A percentile compares a stretch with the other conserved stretches of the same genome.
phyloP scores from a whole-genome alignment of 768 basidiomycete species.

The Leccinum sublutescens region DNA sequence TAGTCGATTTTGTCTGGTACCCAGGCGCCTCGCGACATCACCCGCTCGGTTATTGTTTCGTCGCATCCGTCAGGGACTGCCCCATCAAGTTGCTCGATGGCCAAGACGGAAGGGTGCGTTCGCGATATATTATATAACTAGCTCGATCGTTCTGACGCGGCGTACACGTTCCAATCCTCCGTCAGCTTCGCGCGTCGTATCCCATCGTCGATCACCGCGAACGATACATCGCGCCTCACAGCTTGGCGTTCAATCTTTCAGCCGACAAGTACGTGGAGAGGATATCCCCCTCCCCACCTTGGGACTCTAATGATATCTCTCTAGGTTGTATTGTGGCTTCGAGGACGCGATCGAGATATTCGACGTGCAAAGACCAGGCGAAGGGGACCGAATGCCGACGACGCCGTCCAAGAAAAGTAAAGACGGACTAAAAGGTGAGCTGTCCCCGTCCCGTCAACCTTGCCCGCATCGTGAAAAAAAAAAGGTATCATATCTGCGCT shows the following conservation, averaged over 20 bases:
- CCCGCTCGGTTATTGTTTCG: constrained; percentile 74
- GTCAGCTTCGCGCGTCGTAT: constrained; percentile 89
- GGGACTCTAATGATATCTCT: neutral
- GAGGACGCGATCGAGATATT: constrained; percentile 86
- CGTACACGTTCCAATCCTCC: too few species aligned
- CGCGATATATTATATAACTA: neutral
- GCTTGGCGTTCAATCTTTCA: constrained; percentile 71
- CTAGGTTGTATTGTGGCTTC: constrained; percentile 79
- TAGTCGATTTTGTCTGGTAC: constrained; percentile 84
- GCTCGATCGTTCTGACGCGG: neutral
- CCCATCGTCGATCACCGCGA: constrained; percentile 93
- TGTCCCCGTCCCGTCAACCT: neutral
- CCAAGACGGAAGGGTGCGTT: constrained; percentile 63
- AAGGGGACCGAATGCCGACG: constrained; percentile 67
- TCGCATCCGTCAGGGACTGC: constrained; percentile 78
- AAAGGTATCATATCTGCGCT: constrained; percentile 85
- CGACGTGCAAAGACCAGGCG: constrained; percentile 70
- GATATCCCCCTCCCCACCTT: neutral
- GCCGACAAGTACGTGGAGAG: constrained; percentile 54
- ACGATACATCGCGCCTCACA: constrained; percentile 83
- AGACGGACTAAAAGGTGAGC: constrained; percentile 83
- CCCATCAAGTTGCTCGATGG: constrained; percentile 88
- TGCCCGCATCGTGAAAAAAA: neutral
- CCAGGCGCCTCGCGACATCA: constrained; percentile 63
- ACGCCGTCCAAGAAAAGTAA: constrained; percentile 74